Percentiles rank a stretch among this genome's conserved stretches.
These are phyloP conservation scores for Podaxis mareebaensis DNA, from an alignment of 768 basidiomycete genomes.

Conservation along the genomic window DNA sequence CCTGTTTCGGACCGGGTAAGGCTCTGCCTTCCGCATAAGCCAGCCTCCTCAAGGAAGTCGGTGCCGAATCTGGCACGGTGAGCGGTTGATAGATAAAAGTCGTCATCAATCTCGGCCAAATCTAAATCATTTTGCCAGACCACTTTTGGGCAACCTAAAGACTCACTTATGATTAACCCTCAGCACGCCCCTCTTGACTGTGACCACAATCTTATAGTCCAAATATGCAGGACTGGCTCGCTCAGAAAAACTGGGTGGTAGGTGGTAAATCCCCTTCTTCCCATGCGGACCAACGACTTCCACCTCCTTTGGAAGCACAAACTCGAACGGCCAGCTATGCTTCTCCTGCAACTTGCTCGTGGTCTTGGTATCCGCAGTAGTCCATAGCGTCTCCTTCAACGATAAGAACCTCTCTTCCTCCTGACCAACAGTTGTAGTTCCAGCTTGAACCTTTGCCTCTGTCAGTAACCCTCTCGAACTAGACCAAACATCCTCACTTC, in stretches of 20 bases:
- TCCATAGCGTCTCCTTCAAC: constrained; percentile 44
- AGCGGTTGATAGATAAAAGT: constrained; percentile 34
- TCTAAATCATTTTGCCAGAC: not conserved
- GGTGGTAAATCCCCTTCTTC: constrained; percentile 35
- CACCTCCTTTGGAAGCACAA: constrained; percentile 46
- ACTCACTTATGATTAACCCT: constrained; percentile 52
- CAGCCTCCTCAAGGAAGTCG: constrained; percentile 34
- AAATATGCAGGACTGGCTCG: constrained; percentile 55
- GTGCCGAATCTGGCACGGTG: constrained; percentile 33
- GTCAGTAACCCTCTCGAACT: not conserved
- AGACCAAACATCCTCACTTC: constrained; percentile 38
- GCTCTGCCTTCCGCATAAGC: constrained; percentile 34
- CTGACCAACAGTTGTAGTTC: constrained; percentile 55
- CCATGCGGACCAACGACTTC: constrained; percentile 32
- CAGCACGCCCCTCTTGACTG: constrained; percentile 47
- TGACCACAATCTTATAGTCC: constrained; percentile 55
- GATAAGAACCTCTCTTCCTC: constrained; percentile 51
- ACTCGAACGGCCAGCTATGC: constrained; percentile 48
- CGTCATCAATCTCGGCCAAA: constrained; percentile 26
- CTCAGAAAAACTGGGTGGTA: constrained; percentile 58
- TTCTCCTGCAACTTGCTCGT: constrained; percentile 44
- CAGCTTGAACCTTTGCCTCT: constrained; percentile 39
- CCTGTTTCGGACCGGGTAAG: constrained; percentile 35
- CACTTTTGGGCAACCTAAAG: not conserved
- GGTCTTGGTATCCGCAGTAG: constrained; percentile 17